phyloP scores from a whole-genome alignment of 345 rosid species.

The Gossypium turneri region DNA sequence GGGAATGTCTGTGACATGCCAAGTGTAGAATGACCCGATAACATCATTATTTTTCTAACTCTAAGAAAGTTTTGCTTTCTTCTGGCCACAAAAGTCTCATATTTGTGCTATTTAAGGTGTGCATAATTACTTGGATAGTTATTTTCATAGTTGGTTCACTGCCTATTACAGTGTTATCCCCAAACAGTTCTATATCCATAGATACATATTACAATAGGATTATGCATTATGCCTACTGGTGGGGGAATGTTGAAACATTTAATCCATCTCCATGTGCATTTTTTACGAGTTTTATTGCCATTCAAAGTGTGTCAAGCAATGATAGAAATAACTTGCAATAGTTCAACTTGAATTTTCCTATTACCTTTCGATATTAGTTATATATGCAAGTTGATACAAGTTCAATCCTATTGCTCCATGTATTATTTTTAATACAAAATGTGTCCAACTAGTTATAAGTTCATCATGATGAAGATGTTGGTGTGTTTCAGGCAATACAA shows the following conservation, averaged over 20 bases:
- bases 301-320: background rate
- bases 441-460: background rate
- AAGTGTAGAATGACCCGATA: background rate
- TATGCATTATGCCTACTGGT: background rate
- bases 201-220: background rate
- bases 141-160: background rate
- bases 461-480: background rate
- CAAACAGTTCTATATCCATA: background rate
- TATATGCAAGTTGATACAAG: background rate
- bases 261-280: background rate
- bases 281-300: background rate
- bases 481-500: slow-evolving; percentile 37
- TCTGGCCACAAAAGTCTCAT: background rate
- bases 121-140: background rate
- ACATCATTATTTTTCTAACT: background rate
- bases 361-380: background rate
- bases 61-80: background rate
- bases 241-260: background rate
- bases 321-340: background rate
- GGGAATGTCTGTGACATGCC: background rate
- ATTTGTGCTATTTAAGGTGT: background rate
- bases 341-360: background rate
- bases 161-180: background rate
- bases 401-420: background rate
- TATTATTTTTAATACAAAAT: slow-evolving; percentile 2